Conservation (phyloP, 495 filamentous ascomycete genomes). For the Aspergillus olivimuriae region DNA sequence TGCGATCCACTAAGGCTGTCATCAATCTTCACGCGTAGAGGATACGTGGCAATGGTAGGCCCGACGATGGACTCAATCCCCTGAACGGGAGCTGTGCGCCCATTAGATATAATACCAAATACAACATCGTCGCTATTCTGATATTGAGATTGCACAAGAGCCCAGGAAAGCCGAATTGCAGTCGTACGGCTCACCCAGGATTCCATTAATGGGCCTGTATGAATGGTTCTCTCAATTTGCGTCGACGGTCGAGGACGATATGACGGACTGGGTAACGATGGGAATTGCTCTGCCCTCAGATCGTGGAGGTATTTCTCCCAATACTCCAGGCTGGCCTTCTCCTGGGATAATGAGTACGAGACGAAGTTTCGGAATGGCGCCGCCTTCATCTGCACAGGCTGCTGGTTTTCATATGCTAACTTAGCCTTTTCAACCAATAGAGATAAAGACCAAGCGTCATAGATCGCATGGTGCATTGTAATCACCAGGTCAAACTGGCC, state of each 20-base stretch:
- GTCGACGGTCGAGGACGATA: neutral
- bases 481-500: conserved; percentile 17
- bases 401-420: conserved; percentile 19
- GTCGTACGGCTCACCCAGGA: neutral
- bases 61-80: conserved; percentile 23
- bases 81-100: conserved; percentile 19
- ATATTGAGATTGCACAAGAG: conserved; percentile 21
- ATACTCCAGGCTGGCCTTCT: conserved; percentile 5
- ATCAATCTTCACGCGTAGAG: conserved; percentile 3
- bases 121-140: conserved; percentile 21
- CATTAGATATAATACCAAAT: conserved; percentile 24
- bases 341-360: conserved; percentile 3
- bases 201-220: neutral
- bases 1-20: neutral
- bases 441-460: conserved; percentile 52
- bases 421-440: conserved; percentile 40
- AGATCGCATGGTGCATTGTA: conserved; percentile 56
- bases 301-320: conserved; percentile 1
- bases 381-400: neutral
- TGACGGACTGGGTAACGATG: neutral
- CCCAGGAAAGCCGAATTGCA: conserved; percentile 23
- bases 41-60: conserved; percentile 29
- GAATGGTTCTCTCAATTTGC: neutral
- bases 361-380: conserved; percentile 5
- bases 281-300: neutral